Evolutionary conservation across 495 filamentous ascomycete species (phyloP).

Genomic region (Hyaloscypha hepaticicola): DNA sequence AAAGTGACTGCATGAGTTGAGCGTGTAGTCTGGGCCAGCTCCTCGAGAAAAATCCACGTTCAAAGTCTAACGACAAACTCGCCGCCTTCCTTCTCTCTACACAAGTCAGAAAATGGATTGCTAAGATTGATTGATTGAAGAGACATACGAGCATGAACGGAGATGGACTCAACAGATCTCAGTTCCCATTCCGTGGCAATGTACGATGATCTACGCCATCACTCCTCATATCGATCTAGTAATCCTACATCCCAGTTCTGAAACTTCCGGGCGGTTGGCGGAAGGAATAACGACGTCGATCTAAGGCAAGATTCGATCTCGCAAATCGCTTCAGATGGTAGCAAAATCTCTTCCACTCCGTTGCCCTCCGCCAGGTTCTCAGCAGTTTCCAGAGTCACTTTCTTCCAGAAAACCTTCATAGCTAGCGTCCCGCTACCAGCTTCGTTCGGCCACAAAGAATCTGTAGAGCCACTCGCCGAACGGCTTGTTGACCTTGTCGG

Average conservation of each 20-base stretch:
- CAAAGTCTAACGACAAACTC: no score
- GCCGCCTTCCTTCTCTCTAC: no score
- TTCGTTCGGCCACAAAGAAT: neutral
- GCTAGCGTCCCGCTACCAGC: conserved; percentile 2
- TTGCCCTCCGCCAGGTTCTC: conserved; percentile 53
- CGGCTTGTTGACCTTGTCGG: neutral
- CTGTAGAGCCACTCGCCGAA: neutral
- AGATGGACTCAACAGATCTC: no score
- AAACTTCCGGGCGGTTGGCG: conserved; percentile 54
- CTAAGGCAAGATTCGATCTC: conserved; percentile 44
- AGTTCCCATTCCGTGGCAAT: no score
- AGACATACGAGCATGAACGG: no score
- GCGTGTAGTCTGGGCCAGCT: no score
- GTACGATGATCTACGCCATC: no score
- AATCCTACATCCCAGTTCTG: conserved; percentile 68
- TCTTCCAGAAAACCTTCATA: conserved; percentile 29
- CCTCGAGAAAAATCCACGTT: no score
- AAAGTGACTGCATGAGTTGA: no score
- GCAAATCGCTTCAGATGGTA: conserved; percentile 51
- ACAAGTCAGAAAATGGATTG: no score
- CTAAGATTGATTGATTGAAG: no score
- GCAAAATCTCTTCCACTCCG: conserved; percentile 62
- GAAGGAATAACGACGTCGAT: conserved; percentile 54
- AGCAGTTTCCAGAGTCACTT: conserved; percentile 42
- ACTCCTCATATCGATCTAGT: conserved; percentile 43